Evolutionary conservation across 768 basidiomycete genomes (phyloP).

Genomic region (Collybia sp.): DNA sequence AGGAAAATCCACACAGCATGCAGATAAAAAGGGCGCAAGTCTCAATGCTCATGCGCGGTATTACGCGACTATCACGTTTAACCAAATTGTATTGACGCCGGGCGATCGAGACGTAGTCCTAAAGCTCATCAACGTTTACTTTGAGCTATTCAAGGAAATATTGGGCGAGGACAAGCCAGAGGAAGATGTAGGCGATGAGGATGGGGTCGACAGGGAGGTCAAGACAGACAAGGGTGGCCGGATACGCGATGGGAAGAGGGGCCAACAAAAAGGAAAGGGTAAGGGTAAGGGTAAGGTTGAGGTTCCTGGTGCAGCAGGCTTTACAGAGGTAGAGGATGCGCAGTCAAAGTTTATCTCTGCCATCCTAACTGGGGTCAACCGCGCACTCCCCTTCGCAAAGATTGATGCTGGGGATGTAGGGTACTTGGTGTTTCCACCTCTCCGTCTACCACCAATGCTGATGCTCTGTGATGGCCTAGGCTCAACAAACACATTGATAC

Average conservation of each 20-base stretch:
- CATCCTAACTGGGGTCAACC: constrained; percentile 90
- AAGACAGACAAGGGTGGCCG: constrained; percentile 20
- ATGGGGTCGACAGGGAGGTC: constrained; percentile 21
- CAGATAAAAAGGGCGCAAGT: constrained; percentile 33
- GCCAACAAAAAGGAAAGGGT: constrained; percentile 29
- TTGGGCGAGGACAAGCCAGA: constrained; percentile 54
- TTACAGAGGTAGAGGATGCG: constrained; percentile 71
- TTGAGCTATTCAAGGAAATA: constrained; percentile 88
- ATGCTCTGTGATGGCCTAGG: constrained; percentile 28
- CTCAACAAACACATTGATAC: constrained; percentile 87
- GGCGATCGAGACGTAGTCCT: constrained; percentile 71
- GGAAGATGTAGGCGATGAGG: constrained; percentile 25
- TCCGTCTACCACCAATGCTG: background rate
- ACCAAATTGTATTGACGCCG: constrained; percentile 78
- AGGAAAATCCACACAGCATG: constrained; percentile 16
- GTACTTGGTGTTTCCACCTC: constrained; percentile 32
- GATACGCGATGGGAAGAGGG: constrained; percentile 19
- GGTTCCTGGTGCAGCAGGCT: constrained; percentile 57
- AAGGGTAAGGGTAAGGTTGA: constrained; percentile 33
- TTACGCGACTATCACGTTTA: constrained; percentile 91
- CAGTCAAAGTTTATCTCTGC: constrained; percentile 85
- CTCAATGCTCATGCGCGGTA: constrained; percentile 75
- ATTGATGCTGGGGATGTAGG: constrained; percentile 62
- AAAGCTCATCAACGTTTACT: constrained; percentile 84
- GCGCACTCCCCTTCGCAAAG: constrained; percentile 90